Base-by-base conservation (phyloP, 1,139 yeast genomes). In the Magnusiomyces ingens region DNA sequence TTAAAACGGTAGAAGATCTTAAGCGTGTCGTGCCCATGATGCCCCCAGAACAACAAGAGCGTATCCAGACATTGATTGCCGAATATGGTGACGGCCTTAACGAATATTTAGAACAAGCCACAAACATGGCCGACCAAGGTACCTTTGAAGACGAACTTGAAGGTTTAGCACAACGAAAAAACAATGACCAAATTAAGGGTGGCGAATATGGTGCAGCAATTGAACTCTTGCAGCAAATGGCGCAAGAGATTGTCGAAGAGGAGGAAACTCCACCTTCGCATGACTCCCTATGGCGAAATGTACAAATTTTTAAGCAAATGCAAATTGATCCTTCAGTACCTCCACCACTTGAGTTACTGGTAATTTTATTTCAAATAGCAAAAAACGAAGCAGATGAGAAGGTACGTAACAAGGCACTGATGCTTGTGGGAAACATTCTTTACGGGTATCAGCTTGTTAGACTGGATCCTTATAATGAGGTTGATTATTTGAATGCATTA, bases 401-500 rank as follows among this genome's bases (percentile, higher is more conserved):
- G 2, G 48, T 47, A 4, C 54, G 65, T 15, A 55, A 53, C 10
- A 36, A 55, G 13, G 54, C 61, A 48, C 50, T 68, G 17, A 64
- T 58, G 45, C 56, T 55, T 2, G 66, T 62, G 1, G 68, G 68
- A 0, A 67, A 65, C 52, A 52, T 62, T 11, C 59, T 70, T 2
- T 69, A 70, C 55, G 57, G 67, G 2, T 64, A 60, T 32, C 62
- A 61, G 32, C 53, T 55, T 10, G 68, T 65, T 13, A 58, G 73
- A 42, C 58, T 70, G 48, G 73, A 69, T 54, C 71, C 72, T 1
- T 61, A 66, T 51, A 70, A 70, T 50, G 73, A 70, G 52, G 67
- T 67, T 6, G 70, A 67, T 51, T 69, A 64, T 49, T 54, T 70
- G 38, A 69, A 68, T 49, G 57, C 71, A 1, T 49, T 70, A 37